Percentiles rank a stretch among this genome's conserved stretches.
Conservation (phyloP, 345 rosid genomes). For the Syzygium oleosum region DNA sequence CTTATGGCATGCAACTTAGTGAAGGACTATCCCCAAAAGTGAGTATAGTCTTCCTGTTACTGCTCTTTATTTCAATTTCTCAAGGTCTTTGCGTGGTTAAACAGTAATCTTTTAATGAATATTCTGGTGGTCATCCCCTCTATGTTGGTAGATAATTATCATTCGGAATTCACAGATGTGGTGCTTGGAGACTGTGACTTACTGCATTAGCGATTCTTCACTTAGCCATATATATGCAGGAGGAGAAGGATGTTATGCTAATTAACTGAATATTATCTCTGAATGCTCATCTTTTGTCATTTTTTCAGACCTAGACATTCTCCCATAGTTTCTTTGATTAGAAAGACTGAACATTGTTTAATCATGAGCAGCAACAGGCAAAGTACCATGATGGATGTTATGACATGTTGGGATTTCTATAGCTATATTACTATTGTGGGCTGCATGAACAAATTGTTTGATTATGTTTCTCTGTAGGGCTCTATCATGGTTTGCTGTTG, state of each 20-base stretch:
- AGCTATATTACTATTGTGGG: not conserved
- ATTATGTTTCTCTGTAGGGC: slow-evolving; percentile 39
- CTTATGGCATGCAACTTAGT: slow-evolving; percentile 92
- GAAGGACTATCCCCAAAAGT: slow-evolving; percentile 95
- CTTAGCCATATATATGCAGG: not conserved
- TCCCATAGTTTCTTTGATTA: not conserved
- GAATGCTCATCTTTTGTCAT: not conserved
- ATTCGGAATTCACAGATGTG: not conserved
- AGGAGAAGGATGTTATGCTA: not conserved
- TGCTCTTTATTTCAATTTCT: not conserved
- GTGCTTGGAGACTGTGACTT: not conserved
- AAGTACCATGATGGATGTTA: not conserved
- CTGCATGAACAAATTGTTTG: not conserved
- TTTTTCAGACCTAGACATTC: not conserved
- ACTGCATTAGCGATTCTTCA: not conserved
- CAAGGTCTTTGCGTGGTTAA: not conserved
- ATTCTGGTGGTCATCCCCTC: not conserved
- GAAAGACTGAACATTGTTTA: not conserved
- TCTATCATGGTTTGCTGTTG: slow-evolving; percentile 49
- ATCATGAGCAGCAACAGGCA: not conserved
- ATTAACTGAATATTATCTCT: not conserved
- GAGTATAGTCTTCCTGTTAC: slow-evolving; percentile 17
- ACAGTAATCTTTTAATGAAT: not conserved
- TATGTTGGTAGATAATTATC: not conserved
- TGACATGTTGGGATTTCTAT: not conserved